Base-by-base conservation (phyloP, 2,329 filamentous ascomycete species). In the Diaporthe ilicicola region DNA sequence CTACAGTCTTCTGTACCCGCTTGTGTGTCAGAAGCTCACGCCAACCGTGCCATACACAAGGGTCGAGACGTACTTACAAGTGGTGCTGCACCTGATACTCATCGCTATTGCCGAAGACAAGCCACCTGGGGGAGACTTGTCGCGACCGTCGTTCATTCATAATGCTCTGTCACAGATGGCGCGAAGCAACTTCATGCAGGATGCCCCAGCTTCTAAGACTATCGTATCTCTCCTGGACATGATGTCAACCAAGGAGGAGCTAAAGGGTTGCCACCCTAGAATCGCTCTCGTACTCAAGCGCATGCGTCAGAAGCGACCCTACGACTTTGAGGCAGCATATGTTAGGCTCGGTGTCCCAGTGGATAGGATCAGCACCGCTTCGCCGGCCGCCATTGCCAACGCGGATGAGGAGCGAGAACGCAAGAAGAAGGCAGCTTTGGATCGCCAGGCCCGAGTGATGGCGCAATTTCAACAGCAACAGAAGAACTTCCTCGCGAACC, bases 391-490 rank as follows among this genome's bases (percentile, higher is more conserved):
- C 69, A 87, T 86, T 67, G 86, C 89, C 73, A 84, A 85, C 7
- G 89, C 86, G 46, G 91, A 93, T 71, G 92, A 92, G 74, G 93
- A 95, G 77, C 88, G 90, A 19, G 93, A 95, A 80, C 85, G 90
- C 72, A 97, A 95, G 84, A 99, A 98, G 86, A 93, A 93, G 81
- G 93, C 95, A 66, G 96, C 96, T 0, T 83, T 95, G 50, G 95
- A 94, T 76, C 90, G 96, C 27, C 95, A 98, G 81, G 95, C 95
- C 2, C 93, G 91, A 77, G 94, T 99, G 39, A 98, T 99, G 95
- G 96, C 95, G 1, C 94, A 98, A 78, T 98, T 99, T 82, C 96
- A 98, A 79, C 93, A 97, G 78, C 95, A 99, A 78, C 97, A 98
- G 79, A 95, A 97, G 82, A 96, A 90, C 76, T 99, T 99, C 82